These are phyloP conservation scores for Rosa multiflora DNA, from an alignment of 306 rosid species.

Conservation along the genomic window DNA sequence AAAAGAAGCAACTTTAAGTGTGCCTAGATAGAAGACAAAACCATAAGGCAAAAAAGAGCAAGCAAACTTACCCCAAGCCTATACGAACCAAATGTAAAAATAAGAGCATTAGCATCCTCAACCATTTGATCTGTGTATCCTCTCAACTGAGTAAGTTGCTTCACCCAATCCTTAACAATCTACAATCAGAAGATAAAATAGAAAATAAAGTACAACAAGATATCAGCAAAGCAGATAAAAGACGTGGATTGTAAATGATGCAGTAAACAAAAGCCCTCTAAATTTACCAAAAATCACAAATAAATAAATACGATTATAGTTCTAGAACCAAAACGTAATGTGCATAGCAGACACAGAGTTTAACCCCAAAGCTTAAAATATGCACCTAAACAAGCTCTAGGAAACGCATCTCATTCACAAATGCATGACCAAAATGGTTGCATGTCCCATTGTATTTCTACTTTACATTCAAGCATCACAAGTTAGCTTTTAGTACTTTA, in stretches of 20 bases:
- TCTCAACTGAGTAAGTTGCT: conserved; percentile 70
- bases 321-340: neutral
- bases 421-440: neutral
- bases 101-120: conserved; percentile 82
- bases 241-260: neutral
- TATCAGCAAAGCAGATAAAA: neutral
- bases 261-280: neutral
- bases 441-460: neutral
- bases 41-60: neutral
- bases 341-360: neutral
- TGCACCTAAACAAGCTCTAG: neutral
- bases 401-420: neutral
- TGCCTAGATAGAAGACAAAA: conserved; percentile 8
- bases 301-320: too few relatives aligned
- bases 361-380: neutral
- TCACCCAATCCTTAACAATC: conserved; percentile 89
- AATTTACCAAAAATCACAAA: neutral
- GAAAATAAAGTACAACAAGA: neutral
- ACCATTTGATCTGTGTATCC: conserved; percentile 93
- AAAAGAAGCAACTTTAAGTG: neutral
- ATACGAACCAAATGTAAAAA: conserved; percentile 86
- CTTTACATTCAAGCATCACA: too few relatives aligned
- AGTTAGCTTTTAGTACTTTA: neutral
- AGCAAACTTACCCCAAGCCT: conserved; percentile 75
- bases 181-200: conserved; percentile 36